Conservation (phyloP, 1,284 basidiomycete genomes). For the Rhodotorula glutinis region DNA sequence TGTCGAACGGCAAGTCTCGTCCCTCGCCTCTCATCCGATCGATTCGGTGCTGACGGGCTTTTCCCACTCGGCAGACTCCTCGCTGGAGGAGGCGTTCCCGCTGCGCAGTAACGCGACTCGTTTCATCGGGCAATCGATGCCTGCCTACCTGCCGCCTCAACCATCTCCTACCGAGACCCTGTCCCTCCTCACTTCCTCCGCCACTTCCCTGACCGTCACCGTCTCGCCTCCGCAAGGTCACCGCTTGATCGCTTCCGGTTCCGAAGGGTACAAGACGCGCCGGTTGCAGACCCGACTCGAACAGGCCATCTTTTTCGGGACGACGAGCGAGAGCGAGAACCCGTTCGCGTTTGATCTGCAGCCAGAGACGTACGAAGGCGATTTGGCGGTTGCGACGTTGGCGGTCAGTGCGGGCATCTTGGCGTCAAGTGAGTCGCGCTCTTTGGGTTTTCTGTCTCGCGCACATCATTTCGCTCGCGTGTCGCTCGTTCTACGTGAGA, state of each 20-base stretch:
- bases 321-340: constrained; percentile 68
- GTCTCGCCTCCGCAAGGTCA: constrained; percentile 27
- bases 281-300: constrained; percentile 78
- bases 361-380: constrained; percentile 65
- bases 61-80: constrained; percentile 1
- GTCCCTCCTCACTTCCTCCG: constrained; percentile 44
- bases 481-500: too few species aligned
- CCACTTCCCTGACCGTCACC: constrained; percentile 41
- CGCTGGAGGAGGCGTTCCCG: constrained; percentile 48
- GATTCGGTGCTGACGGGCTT: too few species aligned
- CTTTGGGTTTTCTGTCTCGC: neutral
- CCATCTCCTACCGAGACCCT: constrained; percentile 34
- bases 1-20: constrained; percentile 27
- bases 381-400: constrained; percentile 73
- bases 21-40: rapidly evolving
- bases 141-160: constrained; percentile 24
- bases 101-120: constrained; percentile 46
- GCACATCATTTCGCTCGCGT: neutral
- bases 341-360: constrained; percentile 80
- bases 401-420: constrained; percentile 72
- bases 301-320: constrained; percentile 78
- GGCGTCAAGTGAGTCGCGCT: constrained; percentile 57
- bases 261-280: constrained; percentile 39
- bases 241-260: constrained; percentile 38
- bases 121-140: constrained; percentile 44